Evolutionary conservation across 768 basidiomycete genomes (phyloP), one percentile per base, ranked within the genome.

Genomic region (Kockovaella imperatae): DNA sequence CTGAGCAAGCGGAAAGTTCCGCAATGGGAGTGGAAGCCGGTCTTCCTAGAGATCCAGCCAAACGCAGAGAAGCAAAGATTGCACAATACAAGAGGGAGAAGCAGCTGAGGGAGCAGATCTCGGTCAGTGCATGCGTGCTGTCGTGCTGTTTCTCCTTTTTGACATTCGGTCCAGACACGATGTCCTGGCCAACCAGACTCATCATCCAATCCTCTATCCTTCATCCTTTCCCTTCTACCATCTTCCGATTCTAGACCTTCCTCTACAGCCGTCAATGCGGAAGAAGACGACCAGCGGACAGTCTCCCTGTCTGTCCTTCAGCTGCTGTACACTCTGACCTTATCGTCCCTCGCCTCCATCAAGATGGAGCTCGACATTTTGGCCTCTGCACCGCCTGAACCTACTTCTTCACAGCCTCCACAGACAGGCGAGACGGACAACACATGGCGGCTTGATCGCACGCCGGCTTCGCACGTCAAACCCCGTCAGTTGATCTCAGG

Each of bases 71-170:
- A 56, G 69, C 83, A 28, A 99, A 95, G 75, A 95, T 99, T 54
- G 82, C 80, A 52, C 90, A 91, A 65, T 96, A 81, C 70, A 82
- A 83, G 70, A 78, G 80, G 48, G 89, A 93, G 71, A 91, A 86
- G 69, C 83, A 85, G 29, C 71, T 96, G 24, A 78, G 80, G 45
- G 71, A 72, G 17, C 77, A 77, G 49, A 79, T 96, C 23, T 79
- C 87, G 72, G 87, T 86, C 45, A 40, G 72, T 64, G 17, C 17
- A 25, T 21, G 17, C 23, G n/a, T 21, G 31, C 35, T 29, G 26
- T 31, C 35, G 49, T 13, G 29, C 40, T 31, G 14, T 29, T 15
- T 26, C 32, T 41, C 18, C 15, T 6, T 35, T 26, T 21, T 24
- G 11, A 26, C 39, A 35, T 45, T 29, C 26, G 11, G 24, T 14